phyloP scores from a whole-genome alignment of 2,329 filamentous ascomycete genomes.

The Ceratocystis papillata region DNA sequence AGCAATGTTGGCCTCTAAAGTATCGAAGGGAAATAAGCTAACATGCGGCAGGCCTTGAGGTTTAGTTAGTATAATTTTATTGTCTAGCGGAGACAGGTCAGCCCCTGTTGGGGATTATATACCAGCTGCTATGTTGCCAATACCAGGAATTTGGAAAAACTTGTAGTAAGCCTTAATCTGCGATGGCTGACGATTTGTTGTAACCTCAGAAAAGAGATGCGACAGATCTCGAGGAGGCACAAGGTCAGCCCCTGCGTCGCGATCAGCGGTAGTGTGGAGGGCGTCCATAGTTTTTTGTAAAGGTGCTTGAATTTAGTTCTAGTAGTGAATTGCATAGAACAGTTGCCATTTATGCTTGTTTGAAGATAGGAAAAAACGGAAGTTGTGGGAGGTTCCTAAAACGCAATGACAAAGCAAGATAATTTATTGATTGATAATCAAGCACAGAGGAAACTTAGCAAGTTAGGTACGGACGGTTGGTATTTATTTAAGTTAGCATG shows the following conservation, averaged over 20 bases:
- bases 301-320: neutral
- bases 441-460: neutral
- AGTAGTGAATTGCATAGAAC: too few relatives aligned
- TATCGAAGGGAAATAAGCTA: constrained; percentile 80
- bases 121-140: constrained; percentile 54
- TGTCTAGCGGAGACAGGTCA: constrained; percentile 17
- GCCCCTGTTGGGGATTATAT: constrained; percentile 28
- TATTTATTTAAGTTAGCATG: too few relatives aligned
- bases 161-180: constrained; percentile 75
- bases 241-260: neutral
- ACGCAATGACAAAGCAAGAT: constrained; percentile 12
- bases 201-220: constrained; percentile 64
- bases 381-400: neutral
- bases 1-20: constrained; percentile 70
- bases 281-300: neutral
- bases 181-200: constrained; percentile 53
- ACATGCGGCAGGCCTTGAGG: constrained; percentile 63
- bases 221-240: constrained; percentile 58
- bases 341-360: neutral
- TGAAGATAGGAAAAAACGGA: neutral
- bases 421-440: constrained; percentile 24
- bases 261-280: neutral
- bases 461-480: neutral
- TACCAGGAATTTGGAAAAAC: constrained; percentile 59
- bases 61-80: neutral